Evolutionary conservation across 2,329 filamentous ascomycete species (phyloP), one percentile per base, ranked within the genome.

Genomic region (Chaetomiaceae sp.): DNA sequence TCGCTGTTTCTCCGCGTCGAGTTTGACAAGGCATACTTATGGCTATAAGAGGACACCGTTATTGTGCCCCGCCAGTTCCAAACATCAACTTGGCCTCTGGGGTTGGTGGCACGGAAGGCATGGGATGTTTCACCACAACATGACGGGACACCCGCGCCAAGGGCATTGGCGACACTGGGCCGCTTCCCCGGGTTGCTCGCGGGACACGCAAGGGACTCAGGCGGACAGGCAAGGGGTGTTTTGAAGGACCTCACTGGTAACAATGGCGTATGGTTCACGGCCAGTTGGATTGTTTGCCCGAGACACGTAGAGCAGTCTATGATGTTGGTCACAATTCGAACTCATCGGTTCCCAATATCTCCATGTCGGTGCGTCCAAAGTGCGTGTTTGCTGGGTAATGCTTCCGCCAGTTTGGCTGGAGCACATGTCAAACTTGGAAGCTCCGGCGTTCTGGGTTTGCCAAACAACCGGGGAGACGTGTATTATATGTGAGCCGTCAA

Each of bases 31-130:
- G n/a, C 14, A 12, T 39, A 38, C 22, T 14, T 29, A 34, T 39
- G 31, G 53, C 43, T 60, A 60, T 59, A 56, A 27, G 17, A 31
- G 11, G 36, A 12, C 17, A 17, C 27, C 40, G 47, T 45, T 59
- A 57, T 56, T 40, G 15, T 42, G 51, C 60, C 60, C 58, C 58
- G 58, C 60, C 51, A 54, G 60, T 62, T 62, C 58, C 54, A 58
- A 50, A 40, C 51, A 42, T 53, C n/a, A 25, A 44, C 33, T 46
- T 45, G 33, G 20, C 7, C 33, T 34, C 22, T 27, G 27, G 42
- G 12, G 5, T 47, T 19, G 17, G 20, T 12, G 17, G 45, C 33
- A 27, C n/a, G 12, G 45, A 23, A 27, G 8, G 7, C 25, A 8
- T 25, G 4, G 44, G 43, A 44, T 29, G 50, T 42, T 29, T 40